Percentiles rank a stretch among this genome's conserved stretches.
These are phyloP conservation scores for Monascus purpureus DNA, from an alignment of 495 filamentous ascomycete genomes.

Conservation along the genomic window DNA sequence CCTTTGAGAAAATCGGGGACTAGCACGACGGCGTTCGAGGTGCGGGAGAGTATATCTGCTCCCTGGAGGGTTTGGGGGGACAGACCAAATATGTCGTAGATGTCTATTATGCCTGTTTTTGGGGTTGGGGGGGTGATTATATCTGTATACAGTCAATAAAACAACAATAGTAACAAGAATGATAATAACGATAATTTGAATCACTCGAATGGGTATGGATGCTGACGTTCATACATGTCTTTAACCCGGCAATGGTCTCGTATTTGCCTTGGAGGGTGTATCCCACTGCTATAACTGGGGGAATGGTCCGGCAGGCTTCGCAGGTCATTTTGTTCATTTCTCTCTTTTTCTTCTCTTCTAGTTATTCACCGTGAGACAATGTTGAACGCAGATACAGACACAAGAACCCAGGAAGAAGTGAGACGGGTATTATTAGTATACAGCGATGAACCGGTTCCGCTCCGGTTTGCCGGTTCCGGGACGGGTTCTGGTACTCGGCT, in stretches of 20 bases:
- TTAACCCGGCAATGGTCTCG: conserved; percentile 46
- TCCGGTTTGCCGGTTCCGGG: no score
- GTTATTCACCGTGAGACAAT: no score
- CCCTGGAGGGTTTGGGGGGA: conserved; percentile 38
- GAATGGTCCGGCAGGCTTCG: conserved; percentile 61
- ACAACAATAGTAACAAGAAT: no score
- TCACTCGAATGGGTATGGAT: not conserved
- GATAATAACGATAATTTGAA: no score
- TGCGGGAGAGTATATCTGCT: conserved; percentile 35
- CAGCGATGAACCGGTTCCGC: no score
- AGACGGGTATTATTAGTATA: no score
- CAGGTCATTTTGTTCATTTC: conserved; percentile 20
- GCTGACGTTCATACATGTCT: conserved; percentile 42
- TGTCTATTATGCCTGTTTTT: conserved; percentile 26
- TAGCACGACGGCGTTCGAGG: conserved; percentile 23
- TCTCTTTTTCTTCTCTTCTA: no score
- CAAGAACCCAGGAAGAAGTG: no score
- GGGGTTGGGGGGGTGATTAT: conserved; percentile 24
- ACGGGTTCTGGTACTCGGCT: no score
- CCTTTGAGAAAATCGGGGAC: conserved; percentile 37
- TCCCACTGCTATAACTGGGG: conserved; percentile 45
- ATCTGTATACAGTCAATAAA: no score
- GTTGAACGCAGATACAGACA: no score
- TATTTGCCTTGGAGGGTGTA: conserved; percentile 56
- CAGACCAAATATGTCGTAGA: conserved; percentile 45